Conservation (phyloP, 768 basidiomycete species). For the Suillus weaverae region DNA sequence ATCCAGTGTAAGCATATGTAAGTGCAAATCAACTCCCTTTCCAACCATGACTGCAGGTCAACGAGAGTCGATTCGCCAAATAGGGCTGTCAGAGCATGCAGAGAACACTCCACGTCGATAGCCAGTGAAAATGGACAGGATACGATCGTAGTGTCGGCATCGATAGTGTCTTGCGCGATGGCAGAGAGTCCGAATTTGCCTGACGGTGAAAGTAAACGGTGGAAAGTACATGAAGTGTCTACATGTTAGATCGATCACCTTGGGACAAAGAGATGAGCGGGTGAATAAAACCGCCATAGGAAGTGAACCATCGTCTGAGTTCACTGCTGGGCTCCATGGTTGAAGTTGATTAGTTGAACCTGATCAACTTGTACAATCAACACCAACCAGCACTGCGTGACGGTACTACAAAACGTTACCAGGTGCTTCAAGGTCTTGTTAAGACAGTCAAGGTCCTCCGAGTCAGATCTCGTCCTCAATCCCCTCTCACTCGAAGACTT, state of each 20-base stretch:
- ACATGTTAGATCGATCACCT: slow-evolving; percentile 38
- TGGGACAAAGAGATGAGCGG: slow-evolving; percentile 41
- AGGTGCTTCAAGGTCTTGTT: too few species aligned
- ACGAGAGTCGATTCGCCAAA: slow-evolving; percentile 27
- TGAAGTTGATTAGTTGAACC: too few species aligned
- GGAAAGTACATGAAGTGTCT: slow-evolving; percentile 2
- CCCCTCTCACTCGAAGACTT: too few species aligned
- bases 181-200: slow-evolving; percentile 49
- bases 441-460: too few species aligned
- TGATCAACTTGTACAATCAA: not conserved
- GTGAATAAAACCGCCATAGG: slow-evolving; percentile 53
- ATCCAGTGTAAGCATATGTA: slow-evolving; percentile 72
- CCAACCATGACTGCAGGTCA: slow-evolving; percentile 46
- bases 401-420: too few species aligned
- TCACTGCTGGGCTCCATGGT: slow-evolving; percentile 1
- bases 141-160: slow-evolving; percentile 54
- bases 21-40: slow-evolving; percentile 65
- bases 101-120: slow-evolving; percentile 55
- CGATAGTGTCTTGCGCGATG: slow-evolving; percentile 48
- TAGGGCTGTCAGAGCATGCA: slow-evolving; percentile 42
- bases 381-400: too few species aligned
- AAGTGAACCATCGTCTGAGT: slow-evolving; percentile 52
- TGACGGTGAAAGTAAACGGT: slow-evolving; percentile 24
- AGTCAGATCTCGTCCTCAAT: too few species aligned
- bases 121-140: slow-evolving; percentile 67